Base-by-base conservation (phyloP, 768 basidiomycete species). In the Cubamyces lactineus region DNA sequence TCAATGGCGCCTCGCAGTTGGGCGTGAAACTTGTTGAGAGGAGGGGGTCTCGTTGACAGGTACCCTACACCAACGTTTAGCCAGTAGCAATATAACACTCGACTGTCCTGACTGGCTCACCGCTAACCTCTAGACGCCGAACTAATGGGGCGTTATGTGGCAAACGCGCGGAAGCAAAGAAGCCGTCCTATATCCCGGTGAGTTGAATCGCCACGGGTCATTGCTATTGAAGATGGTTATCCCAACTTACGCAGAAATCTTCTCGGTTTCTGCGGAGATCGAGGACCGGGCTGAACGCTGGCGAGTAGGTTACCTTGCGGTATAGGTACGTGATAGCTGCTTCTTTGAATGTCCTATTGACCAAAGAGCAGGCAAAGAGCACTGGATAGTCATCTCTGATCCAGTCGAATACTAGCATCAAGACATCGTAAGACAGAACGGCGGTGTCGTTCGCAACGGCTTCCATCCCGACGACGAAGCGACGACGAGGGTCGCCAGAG, bases 281-380 rank as follows among this genome's bases (percentile, higher is more conserved):
- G 12, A 80, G 70, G 16, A 71, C 67, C 21, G 62, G 69, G 38
- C 56, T 66, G 46, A 74, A 74, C 15, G 65, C 67, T 24, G 81
- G 80, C 3, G 78, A 74, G 43, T 82, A 66, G n/a, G 79, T 72
- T 9, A 85, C 78, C 19, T 70, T 69, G 16, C 69, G 66, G 62
- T 86, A 86, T 0, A 87, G 76, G 19, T 83, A 53, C 23, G 69
- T 73, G 15, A 82, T 78, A 8, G 83, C 79, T 9, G 75, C 78
- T 39, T 66, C 64, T 64, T 78, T 78, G 69, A 84, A 81, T n/a
- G 76, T 74, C 56, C 72, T 73, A 64, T 78, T 80, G 16, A 83
- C 82, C 15, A 84, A 69, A 40, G 81, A 71, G 65, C 79, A 84
- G 9, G 62, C 65, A 57, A 64, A 77, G 19, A 87, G 74, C 0